These are phyloP conservation scores for Fraxinus greggii DNA, from an alignment of 305 asterid species.

Conservation along the genomic window DNA sequence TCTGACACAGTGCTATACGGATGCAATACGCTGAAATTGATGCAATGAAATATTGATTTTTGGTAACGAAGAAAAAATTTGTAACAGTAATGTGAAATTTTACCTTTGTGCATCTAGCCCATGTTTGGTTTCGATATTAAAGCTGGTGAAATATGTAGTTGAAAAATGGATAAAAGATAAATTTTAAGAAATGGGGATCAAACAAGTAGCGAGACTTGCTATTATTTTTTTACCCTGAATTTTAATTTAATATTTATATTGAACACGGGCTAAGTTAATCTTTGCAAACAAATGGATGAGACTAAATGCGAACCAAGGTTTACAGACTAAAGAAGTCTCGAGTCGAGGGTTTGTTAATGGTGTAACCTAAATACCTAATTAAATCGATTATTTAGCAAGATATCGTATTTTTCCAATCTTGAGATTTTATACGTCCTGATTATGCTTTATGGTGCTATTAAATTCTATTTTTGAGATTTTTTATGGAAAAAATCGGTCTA, in stretches of 20 bases:
- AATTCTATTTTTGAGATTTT: neutral
- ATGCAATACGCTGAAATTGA: neutral
- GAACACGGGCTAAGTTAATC: neutral
- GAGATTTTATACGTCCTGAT: neutral
- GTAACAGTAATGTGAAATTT: neutral
- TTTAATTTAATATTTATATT: too few relatives aligned
- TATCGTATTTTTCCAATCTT: neutral
- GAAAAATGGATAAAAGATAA: neutral
- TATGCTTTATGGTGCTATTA: neutral
- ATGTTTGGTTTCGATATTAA: neutral
- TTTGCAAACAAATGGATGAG: neutral
- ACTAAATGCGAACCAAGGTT: neutral
- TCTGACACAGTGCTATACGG: conserved; percentile 6
- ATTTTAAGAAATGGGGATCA: too few relatives aligned
- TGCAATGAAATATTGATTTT: neutral
- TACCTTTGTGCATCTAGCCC: neutral
- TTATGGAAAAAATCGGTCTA: neutral
- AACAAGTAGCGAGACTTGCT: neutral
- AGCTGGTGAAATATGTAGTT: neutral
- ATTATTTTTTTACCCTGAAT: neutral
- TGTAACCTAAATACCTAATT: neutral
- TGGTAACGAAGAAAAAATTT: neutral
- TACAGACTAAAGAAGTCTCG: neutral
- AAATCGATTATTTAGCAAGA: neutral
- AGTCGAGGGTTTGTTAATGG: neutral